These are phyloP conservation scores for Lophium mytilinum DNA, from an alignment of 495 filamentous ascomycete species.

Conservation along the genomic window DNA sequence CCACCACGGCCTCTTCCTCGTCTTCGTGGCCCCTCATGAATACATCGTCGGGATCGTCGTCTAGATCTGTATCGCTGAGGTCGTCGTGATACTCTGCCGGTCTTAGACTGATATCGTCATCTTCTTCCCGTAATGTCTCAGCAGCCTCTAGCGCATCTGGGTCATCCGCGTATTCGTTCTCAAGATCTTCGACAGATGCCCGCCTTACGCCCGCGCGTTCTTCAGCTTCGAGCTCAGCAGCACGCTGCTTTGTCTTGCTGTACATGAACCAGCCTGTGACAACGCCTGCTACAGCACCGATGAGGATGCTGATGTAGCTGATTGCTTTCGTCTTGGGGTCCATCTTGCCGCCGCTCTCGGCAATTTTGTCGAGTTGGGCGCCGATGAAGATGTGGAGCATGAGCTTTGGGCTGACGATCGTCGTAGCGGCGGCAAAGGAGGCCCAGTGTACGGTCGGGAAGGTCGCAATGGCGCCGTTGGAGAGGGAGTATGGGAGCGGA, in stretches of 20 bases:
- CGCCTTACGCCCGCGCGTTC: conserved; percentile 49
- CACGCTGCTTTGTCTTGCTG: conserved; percentile 67
- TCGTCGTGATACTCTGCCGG: conserved; percentile 32
- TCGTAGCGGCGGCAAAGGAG: conserved; percentile 74
- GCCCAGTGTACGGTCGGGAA: conserved; percentile 76
- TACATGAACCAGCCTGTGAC: conserved; percentile 82
- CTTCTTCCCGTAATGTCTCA: conserved; percentile 34
- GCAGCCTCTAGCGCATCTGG: conserved; percentile 27
- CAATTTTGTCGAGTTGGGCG: conserved; percentile 63
- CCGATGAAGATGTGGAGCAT: conserved; percentile 92
- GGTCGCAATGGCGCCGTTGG: conserved; percentile 88
- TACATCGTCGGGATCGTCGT: conserved; percentile 34
- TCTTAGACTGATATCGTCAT: conserved; percentile 56
- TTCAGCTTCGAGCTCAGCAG: conserved; percentile 75
- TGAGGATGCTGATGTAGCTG: conserved; percentile 75
- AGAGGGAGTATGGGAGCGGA: conserved; percentile 87
- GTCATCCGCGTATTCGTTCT: conserved; percentile 34
- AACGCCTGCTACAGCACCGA: conserved; percentile 59
- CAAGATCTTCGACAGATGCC: conserved; percentile 13
- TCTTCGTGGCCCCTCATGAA: conserved; percentile 32
- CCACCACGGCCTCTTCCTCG: conserved; percentile 8
- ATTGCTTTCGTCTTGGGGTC: conserved; percentile 56
- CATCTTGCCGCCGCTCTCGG: conserved; percentile 55
- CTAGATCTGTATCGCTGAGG: conserved; percentile 29
- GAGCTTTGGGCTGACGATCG: conserved; percentile 69